A percentile compares a stretch with the other conserved stretches of the same genome.
These are phyloP conservation scores for Isochrysis galbana DNA, from an alignment of 78 protist genomes.

Conservation along the genomic window DNA sequence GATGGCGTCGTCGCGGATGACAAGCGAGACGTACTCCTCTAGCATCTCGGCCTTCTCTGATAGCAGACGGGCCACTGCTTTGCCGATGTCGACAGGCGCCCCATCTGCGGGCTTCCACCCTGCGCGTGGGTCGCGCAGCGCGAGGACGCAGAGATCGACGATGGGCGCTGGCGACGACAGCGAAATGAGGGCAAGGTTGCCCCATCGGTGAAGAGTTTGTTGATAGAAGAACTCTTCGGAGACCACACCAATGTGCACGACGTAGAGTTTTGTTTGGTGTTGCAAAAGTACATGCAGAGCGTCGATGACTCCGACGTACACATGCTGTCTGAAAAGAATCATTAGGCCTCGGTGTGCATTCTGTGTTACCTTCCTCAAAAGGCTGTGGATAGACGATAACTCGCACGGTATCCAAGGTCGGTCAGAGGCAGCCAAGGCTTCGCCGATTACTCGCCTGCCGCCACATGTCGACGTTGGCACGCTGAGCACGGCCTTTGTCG, in stretches of 20 bases:
- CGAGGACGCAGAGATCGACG: not conserved
- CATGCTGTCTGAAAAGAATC: not conserved
- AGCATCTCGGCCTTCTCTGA: conserved; percentile 43
- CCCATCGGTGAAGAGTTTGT: not conserved
- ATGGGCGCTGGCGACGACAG: not conserved
- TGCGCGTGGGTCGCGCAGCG: not conserved
- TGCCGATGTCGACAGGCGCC: not conserved
- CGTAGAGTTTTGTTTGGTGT: conserved; percentile 21
- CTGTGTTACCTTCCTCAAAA: not conserved
- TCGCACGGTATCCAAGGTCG: conserved; percentile 14
- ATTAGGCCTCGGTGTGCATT: not conserved
- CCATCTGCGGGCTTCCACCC: not conserved
- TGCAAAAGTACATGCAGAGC: conserved; percentile 1
- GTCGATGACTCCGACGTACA: conserved; percentile 23
- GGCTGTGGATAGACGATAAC: not conserved
- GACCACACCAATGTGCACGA: not conserved
- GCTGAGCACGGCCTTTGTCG: no score
- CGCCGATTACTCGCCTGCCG: no score
- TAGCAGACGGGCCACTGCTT: not conserved
- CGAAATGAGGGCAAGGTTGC: not conserved
- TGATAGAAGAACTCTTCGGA: conserved; percentile 31
- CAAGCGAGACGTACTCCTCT: conserved; percentile 64
- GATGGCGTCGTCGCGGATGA: conserved; percentile 44
- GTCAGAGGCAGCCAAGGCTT: no score
- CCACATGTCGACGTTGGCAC: no score